Percentiles rank a stretch among this genome's conserved stretches.
These are phyloP conservation scores for Aspergillus sergii DNA, from an alignment of 2,329 filamentous ascomycete species.

Conservation along the genomic window DNA sequence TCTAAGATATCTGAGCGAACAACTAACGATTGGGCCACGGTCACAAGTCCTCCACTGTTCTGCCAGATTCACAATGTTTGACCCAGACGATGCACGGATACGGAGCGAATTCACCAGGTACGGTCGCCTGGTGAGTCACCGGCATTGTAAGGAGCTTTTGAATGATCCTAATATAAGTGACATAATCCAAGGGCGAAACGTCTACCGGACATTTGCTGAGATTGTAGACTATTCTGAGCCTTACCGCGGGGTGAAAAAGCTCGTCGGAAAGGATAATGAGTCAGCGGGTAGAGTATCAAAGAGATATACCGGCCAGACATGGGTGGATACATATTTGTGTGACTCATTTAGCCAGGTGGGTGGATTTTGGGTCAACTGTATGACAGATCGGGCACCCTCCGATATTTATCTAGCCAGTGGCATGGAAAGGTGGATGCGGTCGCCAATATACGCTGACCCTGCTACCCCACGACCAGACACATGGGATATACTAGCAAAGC, in stretches of 20 bases:
- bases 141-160: conserved; percentile 20
- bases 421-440: conserved; percentile 32
- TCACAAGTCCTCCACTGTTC: conserved; percentile 17
- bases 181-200: conserved; percentile 24
- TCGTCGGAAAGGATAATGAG: conserved; percentile 24
- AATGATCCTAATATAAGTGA: conserved; percentile 23
- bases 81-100: neutral
- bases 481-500: conserved; percentile 33
- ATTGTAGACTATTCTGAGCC: conserved; percentile 21
- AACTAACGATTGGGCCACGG: neutral
- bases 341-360: conserved; percentile 40
- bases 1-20: conserved; percentile 14
- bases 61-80: conserved; percentile 13
- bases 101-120: conserved; percentile 19
- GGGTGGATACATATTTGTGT: conserved; percentile 29
- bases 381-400: conserved; percentile 27
- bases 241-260: conserved; percentile 20
- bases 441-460: conserved; percentile 20
- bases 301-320: conserved; percentile 20
- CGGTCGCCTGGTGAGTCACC: conserved; percentile 17
- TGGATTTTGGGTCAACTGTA: conserved; percentile 43
- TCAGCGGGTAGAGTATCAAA: conserved; percentile 28
- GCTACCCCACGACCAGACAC: conserved; percentile 10
- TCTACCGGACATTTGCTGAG: conserved; percentile 22
- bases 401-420: conserved; percentile 38